Evolutionary conservation across 2,329 filamentous ascomycete species (phyloP).

Genomic region (Oidium heveae): DNA sequence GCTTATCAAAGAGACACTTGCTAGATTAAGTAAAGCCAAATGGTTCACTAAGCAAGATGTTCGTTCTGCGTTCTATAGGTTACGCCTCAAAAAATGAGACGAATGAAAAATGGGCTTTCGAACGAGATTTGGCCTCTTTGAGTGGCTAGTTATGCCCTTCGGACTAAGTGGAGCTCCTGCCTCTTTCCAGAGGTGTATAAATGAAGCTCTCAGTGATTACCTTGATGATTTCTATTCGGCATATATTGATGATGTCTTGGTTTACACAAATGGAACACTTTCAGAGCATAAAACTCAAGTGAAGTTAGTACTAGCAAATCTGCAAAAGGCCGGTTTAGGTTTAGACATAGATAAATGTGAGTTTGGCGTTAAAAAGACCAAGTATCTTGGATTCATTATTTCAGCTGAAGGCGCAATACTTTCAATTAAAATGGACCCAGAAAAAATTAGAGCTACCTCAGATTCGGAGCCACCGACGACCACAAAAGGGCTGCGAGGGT

Average conservation of each 20-base stretch:
- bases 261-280: background rate
- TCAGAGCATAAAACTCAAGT: background rate
- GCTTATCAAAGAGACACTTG: background rate
- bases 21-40: background rate
- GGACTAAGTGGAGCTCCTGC: background rate
- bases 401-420: background rate
- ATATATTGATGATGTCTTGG: background rate
- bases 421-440: background rate
- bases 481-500: background rate
- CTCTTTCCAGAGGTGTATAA: conserved; percentile 1
- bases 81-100: background rate
- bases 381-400: background rate
- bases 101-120: background rate
- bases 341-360: background rate
- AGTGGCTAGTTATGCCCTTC: background rate
- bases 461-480: background rate
- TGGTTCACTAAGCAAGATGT: background rate
- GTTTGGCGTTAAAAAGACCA: background rate
- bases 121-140: background rate
- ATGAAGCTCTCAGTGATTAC: background rate
- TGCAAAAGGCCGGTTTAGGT: background rate
- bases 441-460: background rate
- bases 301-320: background rate
- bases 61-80: background rate
- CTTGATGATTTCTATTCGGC: background rate